Percentiles rank a stretch among this genome's conserved stretches.
Evolutionary conservation across 441 rosid genomes (phyloP).

Genomic region (Aquilaria agallochum): DNA sequence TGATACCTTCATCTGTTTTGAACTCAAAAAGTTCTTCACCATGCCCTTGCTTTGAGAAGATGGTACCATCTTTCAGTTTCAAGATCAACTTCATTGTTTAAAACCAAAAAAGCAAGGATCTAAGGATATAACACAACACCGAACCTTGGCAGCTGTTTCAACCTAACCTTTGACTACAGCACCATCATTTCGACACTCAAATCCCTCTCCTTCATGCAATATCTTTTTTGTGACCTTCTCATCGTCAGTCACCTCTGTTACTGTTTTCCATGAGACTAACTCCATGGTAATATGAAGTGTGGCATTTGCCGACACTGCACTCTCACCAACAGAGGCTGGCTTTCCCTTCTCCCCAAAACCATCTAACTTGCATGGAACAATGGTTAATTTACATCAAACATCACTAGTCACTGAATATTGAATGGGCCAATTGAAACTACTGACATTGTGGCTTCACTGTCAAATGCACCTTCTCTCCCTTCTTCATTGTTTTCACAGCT

Average conservation of each 20-base stretch:
- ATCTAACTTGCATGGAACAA: conserved; percentile 31
- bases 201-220: conserved; percentile 84
- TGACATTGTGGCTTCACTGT: conserved; percentile 90
- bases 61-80: conserved; percentile 69
- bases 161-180: conserved; percentile 54
- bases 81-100: conserved; percentile 70
- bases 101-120: not conserved
- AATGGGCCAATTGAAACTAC: too few relatives aligned
- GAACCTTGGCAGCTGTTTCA: too few relatives aligned
- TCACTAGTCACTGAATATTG: too few relatives aligned
- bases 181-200: conserved; percentile 83
- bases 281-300: conserved; percentile 51
- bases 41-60: conserved; percentile 67
- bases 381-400: not conserved
- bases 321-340: conserved; percentile 46
- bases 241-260: conserved; percentile 76
- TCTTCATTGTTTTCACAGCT: conserved; percentile 92
- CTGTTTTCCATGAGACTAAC: conserved; percentile 83
- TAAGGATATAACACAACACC: too few relatives aligned
- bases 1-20: conserved; percentile 71
- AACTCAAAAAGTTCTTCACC: conserved; percentile 71
- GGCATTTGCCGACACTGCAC: conserved; percentile 73
- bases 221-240: conserved; percentile 77
- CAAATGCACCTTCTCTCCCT: conserved; percentile 64
- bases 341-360: conserved; percentile 93